Conservation (phyloP, 371 early-diverging fungal species). For the Zancudomyces culisetae region DNA sequence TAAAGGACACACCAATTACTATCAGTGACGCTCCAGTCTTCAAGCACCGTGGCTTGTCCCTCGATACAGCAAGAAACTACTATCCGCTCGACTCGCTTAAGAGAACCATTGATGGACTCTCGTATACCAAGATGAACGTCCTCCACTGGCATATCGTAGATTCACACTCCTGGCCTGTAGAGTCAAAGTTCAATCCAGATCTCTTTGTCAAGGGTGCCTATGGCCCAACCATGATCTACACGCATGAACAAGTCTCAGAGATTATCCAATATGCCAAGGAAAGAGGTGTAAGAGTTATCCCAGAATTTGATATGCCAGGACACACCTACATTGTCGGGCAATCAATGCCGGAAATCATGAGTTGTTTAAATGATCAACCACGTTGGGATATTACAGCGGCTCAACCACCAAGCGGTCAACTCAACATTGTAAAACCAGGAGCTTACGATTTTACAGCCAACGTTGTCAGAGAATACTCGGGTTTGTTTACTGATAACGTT, state of each 20-base stretch:
- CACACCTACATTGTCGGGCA: slow-evolving; percentile 35
- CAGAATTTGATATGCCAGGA: slow-evolving; percentile 66
- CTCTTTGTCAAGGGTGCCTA: slow-evolving; percentile 47
- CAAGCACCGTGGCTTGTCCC: slow-evolving; percentile 49
- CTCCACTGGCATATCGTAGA: slow-evolving; percentile 74
- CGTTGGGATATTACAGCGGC: slow-evolving; percentile 35
- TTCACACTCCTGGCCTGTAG: slow-evolving; percentile 54
- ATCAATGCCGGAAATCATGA: slow-evolving; percentile 28
- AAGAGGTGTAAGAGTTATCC: slow-evolving; percentile 54
- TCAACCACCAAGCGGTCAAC: slow-evolving; percentile 54
- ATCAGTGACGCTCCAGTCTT: slow-evolving; percentile 48
- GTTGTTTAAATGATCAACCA: slow-evolving; percentile 29
- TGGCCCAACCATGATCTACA: slow-evolving; percentile 31
- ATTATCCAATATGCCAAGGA: slow-evolving; percentile 41
- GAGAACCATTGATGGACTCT: slow-evolving; percentile 51
- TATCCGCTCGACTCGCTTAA: slow-evolving; percentile 36
- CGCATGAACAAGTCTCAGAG: slow-evolving; percentile 32
- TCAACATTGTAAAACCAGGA: slow-evolving; percentile 36
- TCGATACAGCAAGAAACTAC: slow-evolving; percentile 62
- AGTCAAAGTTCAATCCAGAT: slow-evolving; percentile 37
- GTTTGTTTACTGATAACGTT: slow-evolving; percentile 38
- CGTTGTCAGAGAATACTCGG: slow-evolving; percentile 36
- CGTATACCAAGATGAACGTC: slow-evolving; percentile 62
- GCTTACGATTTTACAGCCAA: slow-evolving; percentile 36
- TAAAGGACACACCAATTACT: slow-evolving; percentile 35